Evolutionary conservation across 257 asterid genomes (phyloP), one percentile per base, ranked within the genome.

Genomic region (Solanum sitiens): DNA sequence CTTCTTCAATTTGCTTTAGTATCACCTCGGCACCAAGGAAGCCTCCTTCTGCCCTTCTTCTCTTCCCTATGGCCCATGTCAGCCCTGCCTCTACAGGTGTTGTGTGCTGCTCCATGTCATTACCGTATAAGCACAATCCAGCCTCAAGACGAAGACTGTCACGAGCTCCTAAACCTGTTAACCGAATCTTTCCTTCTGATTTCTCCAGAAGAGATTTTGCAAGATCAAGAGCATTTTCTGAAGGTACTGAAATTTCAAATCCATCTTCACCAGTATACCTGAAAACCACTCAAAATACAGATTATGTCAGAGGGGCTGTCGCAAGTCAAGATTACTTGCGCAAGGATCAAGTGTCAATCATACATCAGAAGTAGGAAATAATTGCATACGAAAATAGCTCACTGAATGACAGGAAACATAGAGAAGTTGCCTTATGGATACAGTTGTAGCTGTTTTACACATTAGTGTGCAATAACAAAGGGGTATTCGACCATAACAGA

Each of bases 211-310:
- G 93, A 86, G 99, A 98, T 90, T 97, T 97, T 27, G 99, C 97
- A 10, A 97, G 98, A 89, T 95, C 99, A 61, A 95, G 93, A 27
- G 99, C 99, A 33, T 94, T 86, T 91, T 96, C 99, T 27, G 96
- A 93, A 53, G 99, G 99, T 53, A 96, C 98, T 39, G 99, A 97
- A 59, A 97, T 96, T 91, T 97, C 99, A 71, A 97, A 97, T 83
- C 99, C 99, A 88, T 97, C 99, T 93, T 97, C 99, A 42, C 99
- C 99, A 0, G 99, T 97, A 87, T 96, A 97, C 94, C 99, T 97
- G 94, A 82, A 50, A 83, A 91, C 84, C 88, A 11, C 90, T 65
- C 87, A 63, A 14, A 53, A 61, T 45, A 11, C 42, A 67, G 76
- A 87, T 6, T 42, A 68, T 20, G 15, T 80, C 18, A 47, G 85